Evolutionary conservation across 1,284 basidiomycete species (phyloP), one percentile per base, ranked within the genome.

Genomic region (Baeospora myosura): DNA sequence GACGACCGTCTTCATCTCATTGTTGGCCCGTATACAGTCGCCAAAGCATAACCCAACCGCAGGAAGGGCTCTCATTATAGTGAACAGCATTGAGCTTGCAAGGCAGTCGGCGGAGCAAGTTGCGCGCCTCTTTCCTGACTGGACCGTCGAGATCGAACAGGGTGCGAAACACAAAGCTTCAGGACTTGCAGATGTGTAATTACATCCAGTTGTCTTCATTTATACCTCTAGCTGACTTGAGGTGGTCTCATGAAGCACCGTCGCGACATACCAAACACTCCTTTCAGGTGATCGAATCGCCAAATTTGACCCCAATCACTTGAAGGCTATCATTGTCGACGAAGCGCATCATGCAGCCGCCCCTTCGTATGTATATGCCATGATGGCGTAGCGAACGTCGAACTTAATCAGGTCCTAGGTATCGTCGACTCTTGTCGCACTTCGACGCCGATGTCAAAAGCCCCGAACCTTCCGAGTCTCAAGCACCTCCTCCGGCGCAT

Each of bases 311-410:
- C 84, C 89, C 1, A 55, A 59, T 6, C 54, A 52, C 21, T 70
- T 90, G 54, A 95, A 92, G 58, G 87, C 85, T 6, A 71, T 98
- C 42, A 83, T 98, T 38, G 75, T 96, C 5, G 92, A 95, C 54
- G 92, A 96, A 62, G 94, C 95, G 0, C 95, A 98, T 57, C 95
- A 98, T 63, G 87, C 94, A 20, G 92, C 90, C 18, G 88, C 93
- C 2, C 79, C 83, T 18, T 92, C 91, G 82, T 91, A 62, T 47
- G 83, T 60, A 4, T 31, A 31, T 0, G 42, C 25, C 14, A 44
- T 18, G 28, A 22, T 42, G 35, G 22, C 43, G 14, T 18, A 33
- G 12, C 30, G 23, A 28, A 30, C 43, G 21, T 41, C 37, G 40
- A 17, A 47, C 26, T 38, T 29, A n/a, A n/a, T n/a, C n/a, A n/a